A percentile compares a stretch with the other conserved stretches of the same genome.
phyloP scores from a whole-genome alignment of 805 yeast genomes.

The Yamadazyma olivae region DNA sequence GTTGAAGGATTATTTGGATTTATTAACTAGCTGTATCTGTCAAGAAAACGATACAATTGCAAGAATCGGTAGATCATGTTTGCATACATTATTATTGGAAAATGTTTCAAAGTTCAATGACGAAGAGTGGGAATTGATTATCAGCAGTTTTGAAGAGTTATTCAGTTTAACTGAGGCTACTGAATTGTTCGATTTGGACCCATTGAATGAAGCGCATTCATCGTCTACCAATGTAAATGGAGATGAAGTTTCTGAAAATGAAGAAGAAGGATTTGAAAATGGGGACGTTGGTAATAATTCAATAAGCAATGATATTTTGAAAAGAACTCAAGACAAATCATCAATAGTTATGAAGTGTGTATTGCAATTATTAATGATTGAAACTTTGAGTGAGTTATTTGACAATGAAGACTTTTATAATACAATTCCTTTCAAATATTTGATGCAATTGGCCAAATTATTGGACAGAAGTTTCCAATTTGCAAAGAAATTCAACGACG shows the following conservation, averaged over 20 bases:
- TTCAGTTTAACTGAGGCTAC: conserved; percentile 83
- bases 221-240: not conserved
- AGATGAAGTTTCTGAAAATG: conserved; percentile 27
- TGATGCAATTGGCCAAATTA: conserved; percentile 57
- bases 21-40: conserved; percentile 84
- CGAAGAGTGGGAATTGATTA: conserved; percentile 73
- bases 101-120: conserved; percentile 63
- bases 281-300: conserved; percentile 11
- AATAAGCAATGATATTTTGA: conserved; percentile 27
- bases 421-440: conserved; percentile 61
- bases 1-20: conserved; percentile 73
- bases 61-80: conserved; percentile 87
- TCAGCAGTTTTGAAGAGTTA: conserved; percentile 60
- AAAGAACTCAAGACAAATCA: conserved; percentile 55
- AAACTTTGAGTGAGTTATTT: conserved; percentile 76
- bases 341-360: conserved; percentile 90
- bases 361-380: conserved; percentile 83
- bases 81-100: conserved; percentile 73
- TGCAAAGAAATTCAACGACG: conserved; percentile 83
- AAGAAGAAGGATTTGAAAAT: conserved; percentile 24
- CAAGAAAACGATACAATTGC: conserved; percentile 98
- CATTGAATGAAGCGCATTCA: conserved; percentile 20
- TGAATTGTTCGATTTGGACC: conserved; percentile 70
- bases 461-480: conserved; percentile 73
- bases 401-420: conserved; percentile 67